Evolutionary conservation across 2,329 filamentous ascomycete genomes (phyloP).

Genomic region (Colletotrichum kahawae): DNA sequence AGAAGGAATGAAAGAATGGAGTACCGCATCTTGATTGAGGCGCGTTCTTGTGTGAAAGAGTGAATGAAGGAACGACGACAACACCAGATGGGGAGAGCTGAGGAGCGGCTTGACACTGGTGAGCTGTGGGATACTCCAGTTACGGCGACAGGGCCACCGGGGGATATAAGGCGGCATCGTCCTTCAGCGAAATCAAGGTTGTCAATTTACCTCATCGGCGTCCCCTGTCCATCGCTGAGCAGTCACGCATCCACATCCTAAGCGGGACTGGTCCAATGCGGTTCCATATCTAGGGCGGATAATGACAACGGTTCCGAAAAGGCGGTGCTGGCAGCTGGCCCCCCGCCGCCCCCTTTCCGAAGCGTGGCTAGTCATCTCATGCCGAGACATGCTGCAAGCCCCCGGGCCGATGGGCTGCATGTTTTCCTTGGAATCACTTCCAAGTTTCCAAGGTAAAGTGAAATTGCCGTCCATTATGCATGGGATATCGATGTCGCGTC

Average conservation of each 20-base stretch:
- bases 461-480: background rate
- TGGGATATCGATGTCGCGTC: background rate
- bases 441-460: background rate
- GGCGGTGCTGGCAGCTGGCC: background rate
- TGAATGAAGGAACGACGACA: constrained; percentile 1
- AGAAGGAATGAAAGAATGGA: constrained; percentile 31
- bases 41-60: constrained; percentile 22
- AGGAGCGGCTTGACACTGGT: background rate
- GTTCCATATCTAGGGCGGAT: constrained; percentile 20
- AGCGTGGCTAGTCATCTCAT: background rate
- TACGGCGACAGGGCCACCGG: background rate
- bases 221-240: constrained; percentile 1
- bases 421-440: constrained; percentile 2
- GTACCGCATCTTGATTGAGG: constrained; percentile 12
- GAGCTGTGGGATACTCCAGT: background rate
- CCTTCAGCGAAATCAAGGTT: background rate
- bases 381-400: constrained; percentile 13
- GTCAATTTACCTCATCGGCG: background rate
- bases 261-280: background rate
- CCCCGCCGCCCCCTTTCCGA: background rate
- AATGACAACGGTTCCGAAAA: constrained; percentile 1
- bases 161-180: constrained; percentile 18
- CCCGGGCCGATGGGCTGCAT: constrained; percentile 9
- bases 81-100: background rate
- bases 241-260: background rate